Evolutionary conservation across 805 yeast genomes (phyloP).

Genomic region (Candida fluviatilis): DNA sequence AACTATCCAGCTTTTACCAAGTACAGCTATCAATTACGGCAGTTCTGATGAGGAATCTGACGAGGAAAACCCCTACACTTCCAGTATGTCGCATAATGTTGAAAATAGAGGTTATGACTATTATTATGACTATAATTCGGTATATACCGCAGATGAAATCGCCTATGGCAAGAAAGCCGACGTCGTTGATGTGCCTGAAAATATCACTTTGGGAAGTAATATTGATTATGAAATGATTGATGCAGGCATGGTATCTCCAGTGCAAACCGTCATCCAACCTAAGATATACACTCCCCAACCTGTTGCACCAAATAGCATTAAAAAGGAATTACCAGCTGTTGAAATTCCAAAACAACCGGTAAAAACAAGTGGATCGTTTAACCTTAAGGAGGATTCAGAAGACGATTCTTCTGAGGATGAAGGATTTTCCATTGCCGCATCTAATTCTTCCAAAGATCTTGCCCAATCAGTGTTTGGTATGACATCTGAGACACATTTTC

Average conservation of each 20-base stretch:
- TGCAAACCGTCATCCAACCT: background rate
- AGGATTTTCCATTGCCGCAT: conserved; percentile 33
- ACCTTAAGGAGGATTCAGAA: conserved; percentile 5
- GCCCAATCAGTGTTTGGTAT: conserved; percentile 36
- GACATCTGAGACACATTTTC: conserved; percentile 15
- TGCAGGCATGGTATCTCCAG: background rate
- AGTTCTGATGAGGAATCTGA: conserved; percentile 60
- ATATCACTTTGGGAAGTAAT: conserved; percentile 37
- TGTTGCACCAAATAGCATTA: background rate
- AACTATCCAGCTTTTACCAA: conserved; percentile 77
- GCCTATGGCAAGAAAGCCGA: conserved; percentile 32
- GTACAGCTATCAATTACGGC: conserved; percentile 79
- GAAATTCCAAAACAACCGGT: background rate
- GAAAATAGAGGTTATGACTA: conserved; percentile 74
- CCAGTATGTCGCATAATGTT: conserved; percentile 67
- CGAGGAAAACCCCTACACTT: conserved; percentile 47
- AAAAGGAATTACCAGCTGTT: background rate
- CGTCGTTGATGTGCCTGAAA: conserved; percentile 46
- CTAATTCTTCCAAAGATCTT: conserved; percentile 36
- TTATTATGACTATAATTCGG: conserved; percentile 77
- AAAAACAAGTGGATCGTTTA: conserved; percentile 3
- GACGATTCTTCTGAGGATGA: conserved; percentile 19
- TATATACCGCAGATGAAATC: conserved; percentile 53
- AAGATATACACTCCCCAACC: background rate
- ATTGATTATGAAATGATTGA: conserved; percentile 34